Evolutionary conservation across 2,329 filamentous ascomycete species (phyloP).

Genomic region (Neocatenulostroma microsporum): DNA sequence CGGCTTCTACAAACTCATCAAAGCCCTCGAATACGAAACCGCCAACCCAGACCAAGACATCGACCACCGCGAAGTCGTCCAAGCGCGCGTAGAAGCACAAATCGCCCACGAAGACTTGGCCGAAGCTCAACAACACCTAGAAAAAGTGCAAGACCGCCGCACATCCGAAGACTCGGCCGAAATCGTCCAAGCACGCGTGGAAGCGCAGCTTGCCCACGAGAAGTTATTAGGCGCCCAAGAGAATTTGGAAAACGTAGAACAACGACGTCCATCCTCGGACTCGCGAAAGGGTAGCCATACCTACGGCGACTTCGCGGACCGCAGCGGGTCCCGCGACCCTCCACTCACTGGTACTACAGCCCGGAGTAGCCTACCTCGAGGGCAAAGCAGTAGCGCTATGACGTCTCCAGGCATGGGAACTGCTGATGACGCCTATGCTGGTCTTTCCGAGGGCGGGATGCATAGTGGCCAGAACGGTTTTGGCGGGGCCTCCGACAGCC

Average conservation of each 20-base stretch:
- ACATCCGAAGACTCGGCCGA: no score
- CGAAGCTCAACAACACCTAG: not conserved
- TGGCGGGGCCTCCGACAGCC: conserved; percentile 2
- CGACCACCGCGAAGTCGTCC: conserved; percentile 4
- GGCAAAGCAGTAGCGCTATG: conserved; percentile 3
- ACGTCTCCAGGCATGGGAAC: conserved; percentile 10
- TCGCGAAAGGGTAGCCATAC: conserved; percentile 9
- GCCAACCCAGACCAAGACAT: conserved; percentile 25
- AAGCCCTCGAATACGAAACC: conserved; percentile 24
- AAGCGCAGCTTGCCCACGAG: conserved; percentile 6
- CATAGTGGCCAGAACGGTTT: conserved; percentile 7
- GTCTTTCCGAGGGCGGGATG: conserved; percentile 10
- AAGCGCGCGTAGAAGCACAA: no score
- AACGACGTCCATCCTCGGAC: not conserved
- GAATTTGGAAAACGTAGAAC: not conserved
- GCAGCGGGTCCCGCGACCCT: not conserved
- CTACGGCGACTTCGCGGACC: conserved; percentile 12
- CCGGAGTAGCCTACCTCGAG: no score
- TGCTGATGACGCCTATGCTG: conserved; percentile 8
- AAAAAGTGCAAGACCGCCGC: conserved; percentile 1
- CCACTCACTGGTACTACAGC: not conserved
- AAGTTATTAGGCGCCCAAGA: not conserved
- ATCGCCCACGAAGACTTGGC: conserved; percentile 4
- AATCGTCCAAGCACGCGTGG: no score
- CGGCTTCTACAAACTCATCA: conserved; percentile 26